Evolutionary conservation across 768 basidiomycete genomes (phyloP).

Genomic region (Hygrophorus russula): DNA sequence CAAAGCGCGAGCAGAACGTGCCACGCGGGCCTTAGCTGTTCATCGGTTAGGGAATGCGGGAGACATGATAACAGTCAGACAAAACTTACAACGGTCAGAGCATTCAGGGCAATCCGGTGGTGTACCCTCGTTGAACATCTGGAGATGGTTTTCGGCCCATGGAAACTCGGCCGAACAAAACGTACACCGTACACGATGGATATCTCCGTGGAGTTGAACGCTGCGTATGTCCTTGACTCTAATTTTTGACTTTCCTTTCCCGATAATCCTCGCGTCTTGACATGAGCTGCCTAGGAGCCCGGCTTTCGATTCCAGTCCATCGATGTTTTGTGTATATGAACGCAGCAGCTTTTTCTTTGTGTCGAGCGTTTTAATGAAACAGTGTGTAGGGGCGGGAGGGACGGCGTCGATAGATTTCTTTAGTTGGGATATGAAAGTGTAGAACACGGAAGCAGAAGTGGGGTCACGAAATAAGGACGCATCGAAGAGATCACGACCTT

Average conservation of each 20-base stretch:
- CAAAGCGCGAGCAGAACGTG: conserved; percentile 70
- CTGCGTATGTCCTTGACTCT: conserved; percentile 68
- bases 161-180: conserved; percentile 74
- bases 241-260: conserved; percentile 64
- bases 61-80: conserved; percentile 4
- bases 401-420: conserved; percentile 73
- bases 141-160: conserved; percentile 52
- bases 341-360: conserved; percentile 75
- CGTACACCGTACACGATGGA: conserved; percentile 82
- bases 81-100: conserved; percentile 60
- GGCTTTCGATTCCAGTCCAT: conserved; percentile 77
- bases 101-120: conserved; percentile 89
- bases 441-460: conserved; percentile 80
- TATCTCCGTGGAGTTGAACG: conserved; percentile 91
- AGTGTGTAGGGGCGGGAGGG: conserved; percentile 78
- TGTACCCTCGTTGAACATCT: conserved; percentile 53
- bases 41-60: not conserved
- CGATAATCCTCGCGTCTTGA: conserved; percentile 33
- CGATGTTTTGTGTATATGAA: conserved; percentile 97
- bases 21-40: conserved; percentile 62
- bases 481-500: conserved; percentile 93
- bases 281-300: conserved; percentile 65
- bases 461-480: conserved; percentile 82
- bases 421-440: conserved; percentile 89
- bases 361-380: conserved; percentile 78